A percentile compares a stretch with the other conserved stretches of the same genome.
Conservation (phyloP, 768 basidiomycete genomes). For the Termitomyces sp. region DNA sequence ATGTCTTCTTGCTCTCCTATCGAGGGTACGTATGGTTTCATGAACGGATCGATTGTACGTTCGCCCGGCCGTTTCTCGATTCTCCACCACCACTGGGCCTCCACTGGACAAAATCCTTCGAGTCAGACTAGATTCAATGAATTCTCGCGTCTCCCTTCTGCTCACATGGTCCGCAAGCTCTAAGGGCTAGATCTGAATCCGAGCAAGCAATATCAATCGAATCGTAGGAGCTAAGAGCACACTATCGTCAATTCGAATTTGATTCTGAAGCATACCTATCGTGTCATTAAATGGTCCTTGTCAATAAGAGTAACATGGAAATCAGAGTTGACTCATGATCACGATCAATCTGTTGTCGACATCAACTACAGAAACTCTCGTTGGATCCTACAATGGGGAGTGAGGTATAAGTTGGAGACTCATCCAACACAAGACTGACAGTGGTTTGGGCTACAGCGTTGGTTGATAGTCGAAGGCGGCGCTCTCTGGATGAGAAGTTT, state of each 20-base stretch:
- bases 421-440: neutral
- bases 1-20: slow-evolving; percentile 87
- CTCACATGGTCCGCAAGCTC: neutral
- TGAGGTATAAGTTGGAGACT: neutral
- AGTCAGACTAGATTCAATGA: neutral
- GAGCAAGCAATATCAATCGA: neutral
- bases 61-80: neutral
- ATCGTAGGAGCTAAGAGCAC: neutral
- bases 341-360: neutral
- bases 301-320: neutral
- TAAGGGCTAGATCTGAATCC: neutral
- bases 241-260: neutral
- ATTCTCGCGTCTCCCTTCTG: neutral
- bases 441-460: neutral
- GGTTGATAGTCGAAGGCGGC: neutral
- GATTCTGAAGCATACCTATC: neutral
- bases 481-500: neutral
- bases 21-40: slow-evolving; percentile 59
- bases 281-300: neutral
- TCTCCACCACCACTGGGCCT: no score
- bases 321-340: neutral
- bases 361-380: neutral
- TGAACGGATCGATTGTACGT: no score
- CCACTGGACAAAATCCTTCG: neutral
- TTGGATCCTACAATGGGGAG: neutral